Evolutionary conservation across 164 flowering plant species (phyloP).

Genomic region (Santalum album): DNA sequence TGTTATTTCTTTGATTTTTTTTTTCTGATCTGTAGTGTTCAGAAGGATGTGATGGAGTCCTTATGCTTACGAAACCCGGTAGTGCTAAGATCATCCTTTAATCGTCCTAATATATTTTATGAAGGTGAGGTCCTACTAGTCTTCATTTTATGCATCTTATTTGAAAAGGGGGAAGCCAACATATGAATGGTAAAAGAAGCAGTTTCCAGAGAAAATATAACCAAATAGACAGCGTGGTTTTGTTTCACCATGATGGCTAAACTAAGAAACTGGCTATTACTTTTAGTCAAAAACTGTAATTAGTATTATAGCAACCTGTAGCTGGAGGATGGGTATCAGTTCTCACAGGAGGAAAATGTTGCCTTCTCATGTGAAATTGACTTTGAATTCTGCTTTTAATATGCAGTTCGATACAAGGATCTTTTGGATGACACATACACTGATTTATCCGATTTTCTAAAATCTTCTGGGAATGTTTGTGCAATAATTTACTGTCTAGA

Average conservation of each 20-base stretch:
- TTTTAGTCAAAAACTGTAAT: too few species aligned
- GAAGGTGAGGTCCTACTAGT: constrained; percentile 50
- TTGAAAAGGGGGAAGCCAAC: not conserved
- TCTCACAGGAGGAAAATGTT: too few species aligned
- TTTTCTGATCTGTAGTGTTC: constrained; percentile 51
- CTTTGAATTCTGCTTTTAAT: too few species aligned
- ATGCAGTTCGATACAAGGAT: constrained; percentile 89
- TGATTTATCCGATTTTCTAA: constrained; percentile 55
- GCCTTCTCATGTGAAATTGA: too few species aligned
- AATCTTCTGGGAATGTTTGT: constrained; percentile 60
- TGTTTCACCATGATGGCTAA: too few species aligned
- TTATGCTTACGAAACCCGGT: constrained; percentile 58
- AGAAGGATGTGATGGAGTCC: constrained; percentile 74
- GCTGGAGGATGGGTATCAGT: too few species aligned
- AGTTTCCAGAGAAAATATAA: too few species aligned
- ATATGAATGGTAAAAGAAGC: too few species aligned
- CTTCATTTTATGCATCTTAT: constrained; percentile 6
- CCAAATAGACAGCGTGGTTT: too few species aligned
- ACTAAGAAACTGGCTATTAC: too few species aligned
- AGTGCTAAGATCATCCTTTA: constrained; percentile 72
- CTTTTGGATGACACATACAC: constrained; percentile 60
- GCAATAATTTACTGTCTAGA: constrained; percentile 88
- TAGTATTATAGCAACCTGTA: too few species aligned
- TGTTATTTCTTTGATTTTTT: constrained; percentile 2
- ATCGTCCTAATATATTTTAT: constrained; percentile 88